Percentiles rank a stretch among this genome's conserved stretches.
phyloP scores from a whole-genome alignment of 23 red algal species.

The Pyropia yezoensis region DNA sequence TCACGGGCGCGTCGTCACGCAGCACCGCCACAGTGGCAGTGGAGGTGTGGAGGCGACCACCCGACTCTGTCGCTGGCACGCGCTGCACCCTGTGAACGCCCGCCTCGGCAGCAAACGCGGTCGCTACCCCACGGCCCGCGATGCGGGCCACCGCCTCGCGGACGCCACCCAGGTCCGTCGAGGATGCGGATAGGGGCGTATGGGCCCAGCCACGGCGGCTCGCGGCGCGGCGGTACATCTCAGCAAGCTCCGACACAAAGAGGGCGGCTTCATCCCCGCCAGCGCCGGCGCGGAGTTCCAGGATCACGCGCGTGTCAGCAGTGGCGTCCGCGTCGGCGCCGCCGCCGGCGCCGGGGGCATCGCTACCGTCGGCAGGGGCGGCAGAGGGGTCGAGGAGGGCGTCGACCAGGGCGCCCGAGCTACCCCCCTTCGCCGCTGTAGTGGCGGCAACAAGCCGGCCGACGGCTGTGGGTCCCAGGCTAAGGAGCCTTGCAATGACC shows the following conservation, averaged over 20 bases:
- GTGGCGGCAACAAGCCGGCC: too few relatives aligned
- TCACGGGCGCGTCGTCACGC: constrained; percentile 20
- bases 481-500: too few relatives aligned
- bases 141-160: constrained; percentile 55
- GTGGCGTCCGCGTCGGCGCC: not conserved
- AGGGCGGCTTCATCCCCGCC: constrained; percentile 83
- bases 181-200: constrained; percentile 15
- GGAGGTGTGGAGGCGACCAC: constrained; percentile 82
- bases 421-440: too few relatives aligned
- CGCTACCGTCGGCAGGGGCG: too few relatives aligned
- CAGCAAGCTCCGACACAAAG: constrained; percentile 52
- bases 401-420: too few relatives aligned
- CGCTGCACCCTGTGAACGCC: constrained; percentile 93
- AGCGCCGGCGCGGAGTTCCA: constrained; percentile 77
- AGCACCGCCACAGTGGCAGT: constrained; percentile 74
- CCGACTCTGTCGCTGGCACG: constrained; percentile 82
- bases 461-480: too few relatives aligned
- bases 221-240: constrained; percentile 62
- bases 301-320: constrained; percentile 8
- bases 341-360: not conserved
- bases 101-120: constrained; percentile 47
- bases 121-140: constrained; percentile 18
- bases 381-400: too few relatives aligned
- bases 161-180: constrained; percentile 25
- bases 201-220: constrained; percentile 25